Base-by-base conservation (phyloP, 2,329 filamentous ascomycete species). In the Ophiostoma tasmaniense region DNA sequence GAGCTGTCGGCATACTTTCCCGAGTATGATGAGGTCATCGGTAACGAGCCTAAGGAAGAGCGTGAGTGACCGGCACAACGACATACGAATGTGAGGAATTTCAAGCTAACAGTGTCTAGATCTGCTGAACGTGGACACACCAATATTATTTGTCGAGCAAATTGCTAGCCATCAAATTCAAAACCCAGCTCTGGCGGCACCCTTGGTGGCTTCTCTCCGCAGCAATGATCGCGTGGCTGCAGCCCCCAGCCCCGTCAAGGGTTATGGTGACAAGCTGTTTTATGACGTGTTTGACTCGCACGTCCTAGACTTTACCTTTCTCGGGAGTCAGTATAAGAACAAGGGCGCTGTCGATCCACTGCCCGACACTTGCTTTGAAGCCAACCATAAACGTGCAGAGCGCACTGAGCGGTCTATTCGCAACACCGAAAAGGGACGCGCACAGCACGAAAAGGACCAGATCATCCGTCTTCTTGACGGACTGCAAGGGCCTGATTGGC, bases 1-100 rank as follows among this genome's bases (percentile, higher is more conserved):
- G 93, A 97, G 76, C 84, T 98, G 71, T 89, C 93, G 50, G 86
- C 88, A 65, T 98, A 97, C 80, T 97, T 98, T 76, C 89, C 91
- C 67, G 93, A 96, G 75, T 98, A 97, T 78, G 93, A 97, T 79
- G 92, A 96, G 77, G 87, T 97, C 73, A 92, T 98, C 79, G 93
- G 91, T 71, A 91, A 96, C 76, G 89, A 92, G 72, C 87, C 89
- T 52, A 90, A 90, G 74, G 89, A 93, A 79, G 83, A 89, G 74
- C 89, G 93, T 93, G 84, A 77, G 86, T 82, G 52, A 28, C 28
- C 37, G 7, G 5, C 8, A 20, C 20, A 45, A 45, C 17, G 42
- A 45, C 20, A 45, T 20, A 20, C 17, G 5, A 17, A 45, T 3
- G 4, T 50, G 8, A 33, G 33, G 8, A 33, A 33, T 33, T 20